phyloP scores from a whole-genome alignment of 768 basidiomycete species.

The Kwoniella europaea region DNA sequence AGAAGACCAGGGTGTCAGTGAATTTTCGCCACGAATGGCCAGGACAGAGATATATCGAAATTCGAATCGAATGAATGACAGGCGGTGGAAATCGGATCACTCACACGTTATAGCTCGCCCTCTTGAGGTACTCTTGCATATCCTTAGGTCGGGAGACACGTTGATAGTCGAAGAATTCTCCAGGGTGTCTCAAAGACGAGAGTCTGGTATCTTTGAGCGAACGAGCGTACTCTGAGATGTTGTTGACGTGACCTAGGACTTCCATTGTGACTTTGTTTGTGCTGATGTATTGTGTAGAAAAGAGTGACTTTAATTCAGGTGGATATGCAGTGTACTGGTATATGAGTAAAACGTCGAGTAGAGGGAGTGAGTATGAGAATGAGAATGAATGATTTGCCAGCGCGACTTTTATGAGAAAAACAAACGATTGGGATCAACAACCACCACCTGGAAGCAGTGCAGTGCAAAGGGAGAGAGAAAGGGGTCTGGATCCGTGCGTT shows the following conservation, averaged over 20 bases:
- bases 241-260: slow-evolving; percentile 38
- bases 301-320: not conserved
- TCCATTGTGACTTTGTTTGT: slow-evolving; percentile 34
- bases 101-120: slow-evolving; percentile 51
- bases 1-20: not conserved
- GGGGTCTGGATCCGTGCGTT: not conserved
- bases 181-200: slow-evolving; percentile 44
- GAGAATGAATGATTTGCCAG: slow-evolving; percentile 2
- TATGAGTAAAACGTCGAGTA: not conserved
- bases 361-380: not conserved
- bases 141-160: slow-evolving; percentile 48
- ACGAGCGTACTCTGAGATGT: slow-evolving; percentile 44
- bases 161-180: slow-evolving; percentile 52
- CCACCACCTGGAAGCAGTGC: too few relatives aligned
- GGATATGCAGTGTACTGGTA: not conserved
- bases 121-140: slow-evolving; percentile 47
- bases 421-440: too few relatives aligned
- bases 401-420: slow-evolving; percentile 3
- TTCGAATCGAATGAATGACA: too few relatives aligned
- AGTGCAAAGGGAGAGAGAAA: not conserved
- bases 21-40: too few relatives aligned
- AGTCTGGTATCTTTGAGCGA: slow-evolving; percentile 40
- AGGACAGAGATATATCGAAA: too few relatives aligned
- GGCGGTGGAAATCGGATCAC: too few relatives aligned
- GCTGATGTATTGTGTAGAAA: not conserved